Evolutionary conservation across 352 stramenopile genomes (phyloP), one percentile per base, ranked within the genome.

Genomic region (Peronosclerospora sorghi): DNA sequence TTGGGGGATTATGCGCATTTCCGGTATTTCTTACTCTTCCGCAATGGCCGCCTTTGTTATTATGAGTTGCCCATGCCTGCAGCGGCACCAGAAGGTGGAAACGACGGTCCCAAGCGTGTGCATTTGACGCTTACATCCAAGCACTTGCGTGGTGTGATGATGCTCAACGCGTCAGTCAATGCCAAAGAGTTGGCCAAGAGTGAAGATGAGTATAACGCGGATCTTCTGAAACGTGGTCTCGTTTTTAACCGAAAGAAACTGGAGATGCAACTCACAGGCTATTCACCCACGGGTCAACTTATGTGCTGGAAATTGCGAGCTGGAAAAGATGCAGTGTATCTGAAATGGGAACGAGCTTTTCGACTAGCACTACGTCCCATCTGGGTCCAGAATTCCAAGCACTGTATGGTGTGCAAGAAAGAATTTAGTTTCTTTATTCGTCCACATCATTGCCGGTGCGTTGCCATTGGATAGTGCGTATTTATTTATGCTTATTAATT

Each of bases 1-100:
- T 56, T 86, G 24, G 78, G 78, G 43, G 78, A 91, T 53, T 91
- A 91, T 53, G 75, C 78, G 57, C 78, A 88, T 45, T 91, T 85
- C 47, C 75, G 78, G 13, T 91, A 91, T 58, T 91, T 91, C 44
- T 42, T 87, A 36, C 73, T 91, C 5, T 87, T 74, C 49, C 72
- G 75, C 44, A 87, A 86, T 36, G 78, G 78, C 23, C 68, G 75
- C 37, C 83, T 91, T 50, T 88, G 77, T 66, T 91, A 91, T 61
- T 91, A 91, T 52, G 78, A 91, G 53, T 56, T 91, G 39, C 73
- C 75, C 13, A 79, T 91, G 53, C 67, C 68, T 14, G 51, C 65
- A 3, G 41, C 59, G 8, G 45, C 56, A n/a, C 50, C 51, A 4
- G 54, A 54, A 8, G 54, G 56, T 9, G 46, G 37, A 1, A 35